A percentile compares a stretch with the other conserved stretches of the same genome.
These are phyloP conservation scores for Ganoderma sp. DNA, from an alignment of 1,284 basidiomycete species.

Conservation along the genomic window DNA sequence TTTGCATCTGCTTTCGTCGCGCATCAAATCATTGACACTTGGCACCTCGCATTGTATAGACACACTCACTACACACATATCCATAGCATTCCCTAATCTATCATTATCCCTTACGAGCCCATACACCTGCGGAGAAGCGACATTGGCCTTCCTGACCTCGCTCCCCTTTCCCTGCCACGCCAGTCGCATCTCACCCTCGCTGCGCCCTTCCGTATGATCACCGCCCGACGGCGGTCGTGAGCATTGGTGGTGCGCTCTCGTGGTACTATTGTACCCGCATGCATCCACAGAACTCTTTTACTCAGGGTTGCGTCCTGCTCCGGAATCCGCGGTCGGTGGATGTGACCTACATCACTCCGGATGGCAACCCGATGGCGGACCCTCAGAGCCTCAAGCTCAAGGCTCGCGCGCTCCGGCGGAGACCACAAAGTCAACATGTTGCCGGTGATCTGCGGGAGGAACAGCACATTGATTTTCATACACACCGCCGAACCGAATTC, in stretches of 20 bases:
- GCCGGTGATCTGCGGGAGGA: neutral
- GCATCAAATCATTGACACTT: slow-evolving; percentile 10
- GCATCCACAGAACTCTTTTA: neutral
- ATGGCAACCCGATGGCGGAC: neutral
- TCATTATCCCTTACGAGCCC: neutral
- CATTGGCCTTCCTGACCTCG: neutral
- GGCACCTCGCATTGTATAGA: slow-evolving; percentile 13
- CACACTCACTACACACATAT: neutral
- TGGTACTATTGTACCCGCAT: neutral
- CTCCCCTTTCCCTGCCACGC: neutral
- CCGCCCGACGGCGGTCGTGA: neutral
- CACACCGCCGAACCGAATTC: neutral
- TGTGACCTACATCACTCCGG: neutral
- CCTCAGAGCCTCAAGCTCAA: neutral
- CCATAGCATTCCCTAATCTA: slow-evolving; percentile 8
- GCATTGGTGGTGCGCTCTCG: neutral
- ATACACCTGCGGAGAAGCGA: neutral
- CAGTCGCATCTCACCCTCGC: neutral
- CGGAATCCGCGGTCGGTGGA: neutral
- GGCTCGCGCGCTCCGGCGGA: neutral
- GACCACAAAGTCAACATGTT: neutral
- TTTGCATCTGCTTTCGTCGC: slow-evolving; percentile 8
- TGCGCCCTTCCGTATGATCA: neutral
- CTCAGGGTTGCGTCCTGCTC: neutral
- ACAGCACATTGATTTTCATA: neutral